Evolutionary conservation across 805 yeast species (phyloP).

Genomic region (Nakazawaea wyomingensis): DNA sequence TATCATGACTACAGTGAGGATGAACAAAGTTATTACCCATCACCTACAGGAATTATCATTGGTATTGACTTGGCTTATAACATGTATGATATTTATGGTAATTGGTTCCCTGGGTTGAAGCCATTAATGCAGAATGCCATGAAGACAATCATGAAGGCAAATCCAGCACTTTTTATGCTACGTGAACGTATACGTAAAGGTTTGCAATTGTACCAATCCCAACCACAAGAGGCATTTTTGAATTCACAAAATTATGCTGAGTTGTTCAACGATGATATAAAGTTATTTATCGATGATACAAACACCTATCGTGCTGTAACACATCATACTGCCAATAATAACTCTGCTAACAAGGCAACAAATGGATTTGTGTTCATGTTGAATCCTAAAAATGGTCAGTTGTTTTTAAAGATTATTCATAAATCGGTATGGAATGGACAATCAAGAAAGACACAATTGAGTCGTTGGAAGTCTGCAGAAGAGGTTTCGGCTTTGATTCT

Average conservation of each 20-base stretch:
- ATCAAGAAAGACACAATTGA: conserved; percentile 83
- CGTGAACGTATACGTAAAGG: conserved; percentile 95
- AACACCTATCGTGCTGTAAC: conserved; percentile 91
- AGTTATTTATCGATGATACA: conserved; percentile 86
- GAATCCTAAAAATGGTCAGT: conserved; percentile 87
- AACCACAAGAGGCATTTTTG: conserved; percentile 86
- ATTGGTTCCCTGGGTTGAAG: conserved; percentile 95
- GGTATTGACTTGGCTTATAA: conserved; percentile 93
- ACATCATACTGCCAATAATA: conserved; percentile 90
- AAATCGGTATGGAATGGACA: conserved; percentile 98
- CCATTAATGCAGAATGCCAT: conserved; percentile 85
- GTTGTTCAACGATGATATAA: conserved; percentile 76
- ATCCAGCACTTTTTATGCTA: conserved; percentile 86
- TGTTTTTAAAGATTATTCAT: conserved; percentile 84
- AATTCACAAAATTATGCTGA: conserved; percentile 89
- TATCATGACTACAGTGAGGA: conserved; percentile 91
- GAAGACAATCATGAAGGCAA: conserved; percentile 90
- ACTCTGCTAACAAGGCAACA: conserved; percentile 83
- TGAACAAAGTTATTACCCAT: conserved; percentile 78
- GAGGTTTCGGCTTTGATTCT: conserved; percentile 90
- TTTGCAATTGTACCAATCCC: conserved; percentile 86
- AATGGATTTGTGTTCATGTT: conserved; percentile 90
- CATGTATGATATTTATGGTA: conserved; percentile 94
- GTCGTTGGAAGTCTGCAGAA: conserved; percentile 98
- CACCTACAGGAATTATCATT: conserved; percentile 86